Evolutionary conservation across 495 filamentous ascomycete species (phyloP), one percentile per base, ranked within the genome.

Genomic region (Aspergillus saccharolyticus): DNA sequence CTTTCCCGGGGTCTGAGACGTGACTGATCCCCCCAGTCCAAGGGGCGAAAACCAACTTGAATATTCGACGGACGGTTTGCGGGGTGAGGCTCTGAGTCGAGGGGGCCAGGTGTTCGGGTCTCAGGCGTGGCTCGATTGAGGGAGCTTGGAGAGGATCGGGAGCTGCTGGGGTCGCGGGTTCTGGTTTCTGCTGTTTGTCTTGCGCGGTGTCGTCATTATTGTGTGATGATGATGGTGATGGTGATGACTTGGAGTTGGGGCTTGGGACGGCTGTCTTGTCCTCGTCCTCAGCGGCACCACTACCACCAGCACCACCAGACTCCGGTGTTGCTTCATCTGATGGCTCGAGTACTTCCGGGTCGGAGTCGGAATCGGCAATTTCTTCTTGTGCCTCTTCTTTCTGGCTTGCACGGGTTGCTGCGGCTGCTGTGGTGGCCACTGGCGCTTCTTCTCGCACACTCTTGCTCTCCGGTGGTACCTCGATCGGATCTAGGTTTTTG

Each of bases 1-100:
- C 9, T 28, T 28, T 12, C 4, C 33, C 10, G 6, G 33, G 33
- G 33, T 15, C 10, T 5, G 4, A 12, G 7, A 15, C 10, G 17
- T 21, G 17, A 20, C 49, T 1, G 30, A 55, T 3, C 14, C 67
- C 75, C 3, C 69, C 70, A 20, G 77, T 80, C 82, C 91, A 91
- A 10, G 83, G 78, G 19, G 83, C 80, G 76, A 95, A 96, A 10
- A 90, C 92, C 14, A 93, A 80, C 66, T 89, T 91, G 80, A 95
- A 85, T 66, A 76, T 87, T 50, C 89, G 71, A 52, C 76, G 64
- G 30, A 65, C 68, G 19, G 57, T 53, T 15, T 53, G 68, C 78
- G 70, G 66, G 1, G 57, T 45, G 1, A 45, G 14, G 17, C 25
- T 20, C 9, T 50, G 25, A 0, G 49, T 42, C 18, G 47, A 21